Base-by-base conservation (phyloP, 306 rosid genomes). In the Pterocarpus santalinus region DNA sequence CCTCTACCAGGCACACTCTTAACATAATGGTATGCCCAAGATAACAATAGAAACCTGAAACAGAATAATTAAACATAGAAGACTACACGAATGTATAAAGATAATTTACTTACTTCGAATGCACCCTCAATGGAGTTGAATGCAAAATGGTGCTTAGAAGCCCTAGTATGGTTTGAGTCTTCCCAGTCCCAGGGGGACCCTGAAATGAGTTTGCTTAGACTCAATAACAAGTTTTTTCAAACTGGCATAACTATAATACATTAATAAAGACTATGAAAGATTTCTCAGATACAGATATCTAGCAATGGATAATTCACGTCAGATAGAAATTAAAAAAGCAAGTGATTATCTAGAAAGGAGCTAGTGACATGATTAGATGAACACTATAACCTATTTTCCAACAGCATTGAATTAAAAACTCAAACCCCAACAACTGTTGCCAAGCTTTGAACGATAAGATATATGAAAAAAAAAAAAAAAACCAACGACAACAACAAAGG, bases 121-220 rank as follows among this genome's bases (percentile, higher is more conserved):
- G 91, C 82, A 93, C 62, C 86, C 97, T 91, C 38, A 93, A 83
- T 68, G 99, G 99, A 81, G 92, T 89, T 39, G 99, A 94, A 89
- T 95, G 99, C 83, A 95, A 89, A 87, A 95, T 93, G 77, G 94
- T 88, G 66, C 99, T 95, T 38, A 95, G 94, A 87, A 95, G 86
- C 80, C 94, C 99, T 80, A 95, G 97, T 80, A 91, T 93, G 78
- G 99, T 91, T 75, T 95, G 97, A 73, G 99, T 95, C 87, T 95
- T 95, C 79, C 97, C 99, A 68, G 99, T 95, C 79, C 99, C 97
- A 82, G 99, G 99, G 83, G 99, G 99, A 8, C 99, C 99, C 99
- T 95, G 84, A 77, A 88, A 85, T 83, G 53, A 77, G 73, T 62
- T 58, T 52, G 74, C 69, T 90, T 85, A 91, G 88, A 56, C 58